Evolutionary conservation across 2,329 filamentous ascomycete genomes (phyloP).

Genomic region (Fusarium bactridioides): DNA sequence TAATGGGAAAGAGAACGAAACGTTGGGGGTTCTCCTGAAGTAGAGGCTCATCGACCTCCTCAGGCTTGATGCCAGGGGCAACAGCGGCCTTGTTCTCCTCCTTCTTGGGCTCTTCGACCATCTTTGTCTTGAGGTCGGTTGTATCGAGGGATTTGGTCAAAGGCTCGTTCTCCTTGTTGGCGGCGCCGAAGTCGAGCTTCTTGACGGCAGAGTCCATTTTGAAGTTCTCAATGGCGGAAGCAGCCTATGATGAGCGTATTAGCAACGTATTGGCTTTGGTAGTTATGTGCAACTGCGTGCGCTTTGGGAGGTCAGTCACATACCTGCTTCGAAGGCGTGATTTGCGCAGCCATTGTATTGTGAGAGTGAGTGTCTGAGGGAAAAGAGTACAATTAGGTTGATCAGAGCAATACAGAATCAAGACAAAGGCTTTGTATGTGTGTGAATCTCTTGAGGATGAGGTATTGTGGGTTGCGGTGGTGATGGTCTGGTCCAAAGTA

Average conservation of each 20-base stretch:
- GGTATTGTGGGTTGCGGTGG: slow-evolving; percentile 42
- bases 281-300: background rate
- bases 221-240: slow-evolving; percentile 84
- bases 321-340: slow-evolving; percentile 69
- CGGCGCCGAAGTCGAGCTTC: slow-evolving; percentile 80
- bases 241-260: slow-evolving; percentile 67
- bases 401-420: slow-evolving; percentile 25
- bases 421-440: slow-evolving; percentile 26
- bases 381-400: background rate
- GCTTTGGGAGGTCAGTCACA: slow-evolving; percentile 44
- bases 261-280: slow-evolving; percentile 37
- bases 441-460: slow-evolving; percentile 28
- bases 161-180: slow-evolving; percentile 83
- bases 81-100: slow-evolving; percentile 48
- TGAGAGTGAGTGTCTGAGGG: slow-evolving; percentile 16
- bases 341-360: slow-evolving; percentile 75
- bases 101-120: slow-evolving; percentile 54
- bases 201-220: slow-evolving; percentile 94
- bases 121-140: slow-evolving; percentile 69
- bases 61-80: slow-evolving; percentile 65
- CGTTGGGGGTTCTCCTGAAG: slow-evolving; percentile 95
- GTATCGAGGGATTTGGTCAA: slow-evolving; percentile 60
- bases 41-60: slow-evolving; percentile 86
- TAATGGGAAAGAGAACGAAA: slow-evolving; percentile 98
- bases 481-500: slow-evolving; percentile 35